Base-by-base conservation (phyloP, 202 grass and related monocot genomes). In the Schoenoplectus triqueter region DNA sequence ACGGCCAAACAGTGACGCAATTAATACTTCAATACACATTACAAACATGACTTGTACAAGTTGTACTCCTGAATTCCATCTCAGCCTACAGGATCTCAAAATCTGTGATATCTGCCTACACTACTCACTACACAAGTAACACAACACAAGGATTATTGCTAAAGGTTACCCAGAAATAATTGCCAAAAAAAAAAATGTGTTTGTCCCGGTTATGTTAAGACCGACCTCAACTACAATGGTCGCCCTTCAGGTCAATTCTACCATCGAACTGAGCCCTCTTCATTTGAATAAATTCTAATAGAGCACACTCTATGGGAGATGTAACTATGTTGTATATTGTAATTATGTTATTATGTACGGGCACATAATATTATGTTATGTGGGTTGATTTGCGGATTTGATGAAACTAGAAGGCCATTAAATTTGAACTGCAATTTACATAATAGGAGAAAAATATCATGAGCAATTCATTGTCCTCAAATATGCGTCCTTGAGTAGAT, bases 221-320 rank as follows among this genome's bases (percentile, higher is more conserved):
- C 87, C 3, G 82, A 88, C 22, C n/a, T 88, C 13, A 88, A 85
- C 51, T 50, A 0, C 1, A 80, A 85, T 20, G 90, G 86, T 63
- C 64, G 86, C 6, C 62, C 75, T 60, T 88, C 92, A 8, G 92
- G 88, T 21, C 73, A 68, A 1, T 89, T 86, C 55, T 92, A 87
- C 46, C 13, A 80, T 8, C 9, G 78, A 10, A 82, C 85, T n/a
- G 13, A 89, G 72, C 72, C 78, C 31, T 72, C 68, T 4, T 68
- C 87, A 54, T 92, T 94, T 51, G 5, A 80, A 5, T 91, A 49
- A 47, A 8, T 17, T 47, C 18, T 66, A 31, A 31, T 31, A 31
- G 3, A 39, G 64, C 8, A 31, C 18, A 10, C 3, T 39, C 64
- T 20, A 10, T 31, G 7, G 7, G 19, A 31, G 64, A 66, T 39